Conservation (phyloP, 2,329 filamentous ascomycete species). For the Tolypocladium pustulatum region DNA sequence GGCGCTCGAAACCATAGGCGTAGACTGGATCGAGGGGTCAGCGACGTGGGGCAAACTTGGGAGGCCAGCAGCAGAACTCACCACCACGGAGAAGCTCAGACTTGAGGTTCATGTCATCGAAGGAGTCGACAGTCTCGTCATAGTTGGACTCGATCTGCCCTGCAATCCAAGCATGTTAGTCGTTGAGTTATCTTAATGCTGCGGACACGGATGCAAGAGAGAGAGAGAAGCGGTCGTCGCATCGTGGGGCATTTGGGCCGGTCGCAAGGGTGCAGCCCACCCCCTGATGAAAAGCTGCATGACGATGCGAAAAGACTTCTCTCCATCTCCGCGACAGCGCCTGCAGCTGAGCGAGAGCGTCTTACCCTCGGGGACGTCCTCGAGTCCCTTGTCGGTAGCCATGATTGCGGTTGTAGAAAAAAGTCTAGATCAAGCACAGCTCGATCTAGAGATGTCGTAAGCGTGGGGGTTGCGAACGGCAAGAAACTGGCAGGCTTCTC, state of each 20-base stretch:
- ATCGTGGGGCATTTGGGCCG: neutral
- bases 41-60: conserved; percentile 5
- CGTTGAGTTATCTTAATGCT: neutral
- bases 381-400: conserved; percentile 96
- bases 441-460: conserved; percentile 54
- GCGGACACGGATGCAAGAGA: neutral
- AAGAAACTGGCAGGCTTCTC: conserved; percentile 26
- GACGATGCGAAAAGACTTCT: neutral
- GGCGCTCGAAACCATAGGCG: conserved; percentile 99
- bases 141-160: conserved; percentile 99
- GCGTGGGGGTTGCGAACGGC: conserved; percentile 24
- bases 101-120: conserved; percentile 97
- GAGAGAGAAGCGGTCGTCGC: conserved; percentile 1
- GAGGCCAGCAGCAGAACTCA: conserved; percentile 22
- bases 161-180: conserved; percentile 27
- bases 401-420: conserved; percentile 69
- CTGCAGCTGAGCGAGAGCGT: conserved; percentile 16
- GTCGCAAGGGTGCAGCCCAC: neutral
- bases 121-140: conserved; percentile 98
- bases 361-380: conserved; percentile 93
- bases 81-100: conserved; percentile 93
- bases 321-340: neutral
- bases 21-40: conserved; percentile 50
- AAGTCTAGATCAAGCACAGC: conserved; percentile 67
- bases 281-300: neutral